Evolutionary conservation across 2,329 filamentous ascomycete genomes (phyloP).

Genomic region (Clarireedia homoeocarpa): DNA sequence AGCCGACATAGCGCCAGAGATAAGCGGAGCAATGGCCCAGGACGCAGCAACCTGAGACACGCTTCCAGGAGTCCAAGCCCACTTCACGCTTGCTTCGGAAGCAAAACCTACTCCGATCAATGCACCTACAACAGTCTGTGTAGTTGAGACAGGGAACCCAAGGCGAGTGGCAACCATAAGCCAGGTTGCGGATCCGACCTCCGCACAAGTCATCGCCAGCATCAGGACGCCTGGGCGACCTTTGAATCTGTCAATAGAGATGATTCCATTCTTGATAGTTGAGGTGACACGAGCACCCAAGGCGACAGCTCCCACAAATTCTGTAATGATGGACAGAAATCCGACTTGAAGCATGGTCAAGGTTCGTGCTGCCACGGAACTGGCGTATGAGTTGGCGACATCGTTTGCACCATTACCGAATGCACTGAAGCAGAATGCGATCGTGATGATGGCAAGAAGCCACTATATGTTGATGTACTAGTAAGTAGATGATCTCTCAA

Average conservation of each 20-base stretch:
- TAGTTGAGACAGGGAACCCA: constrained; percentile 66
- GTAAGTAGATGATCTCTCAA: too few relatives aligned
- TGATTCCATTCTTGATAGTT: constrained; percentile 75
- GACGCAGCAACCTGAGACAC: constrained; percentile 49
- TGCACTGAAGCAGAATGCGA: constrained; percentile 1
- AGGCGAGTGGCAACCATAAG: constrained; percentile 74
- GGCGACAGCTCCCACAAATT: constrained; percentile 58
- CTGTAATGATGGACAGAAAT: constrained; percentile 58
- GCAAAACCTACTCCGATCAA: constrained; percentile 64
- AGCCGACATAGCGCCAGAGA: constrained; percentile 57
- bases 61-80: constrained; percentile 57
- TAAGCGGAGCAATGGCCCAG: constrained; percentile 61
- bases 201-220: constrained; percentile 57
- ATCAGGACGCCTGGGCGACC: constrained; percentile 59
- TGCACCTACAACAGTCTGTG: constrained; percentile 62
- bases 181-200: constrained; percentile 60
- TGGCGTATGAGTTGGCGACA: constrained; percentile 80
- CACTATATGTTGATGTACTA: not conserved
- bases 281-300: constrained; percentile 63
- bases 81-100: constrained; percentile 50
- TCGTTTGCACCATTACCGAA: constrained; percentile 47
- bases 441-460: constrained; percentile 1
- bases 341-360: constrained; percentile 63
- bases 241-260: constrained; percentile 50
- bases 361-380: constrained; percentile 72